Evolutionary conservation across 331 rosid species (phyloP).

Genomic region (Malus hybrid): DNA sequence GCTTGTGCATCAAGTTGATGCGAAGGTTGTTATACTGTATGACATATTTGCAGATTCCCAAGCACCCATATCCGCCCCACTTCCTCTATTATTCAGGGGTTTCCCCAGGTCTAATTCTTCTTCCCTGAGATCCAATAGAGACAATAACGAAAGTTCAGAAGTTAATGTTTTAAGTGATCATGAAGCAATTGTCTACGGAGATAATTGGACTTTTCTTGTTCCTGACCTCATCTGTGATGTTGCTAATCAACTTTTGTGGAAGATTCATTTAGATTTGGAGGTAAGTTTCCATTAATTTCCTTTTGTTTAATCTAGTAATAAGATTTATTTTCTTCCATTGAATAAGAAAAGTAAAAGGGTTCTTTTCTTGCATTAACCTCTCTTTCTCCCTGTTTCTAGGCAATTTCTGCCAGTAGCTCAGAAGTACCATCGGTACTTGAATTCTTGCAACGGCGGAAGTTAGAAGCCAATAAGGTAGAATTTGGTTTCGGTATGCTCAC

Average conservation of each 20-base stretch:
- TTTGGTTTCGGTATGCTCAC: conserved; percentile 6
- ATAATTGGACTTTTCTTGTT: conserved; percentile 76
- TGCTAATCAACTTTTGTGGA: conserved; percentile 67
- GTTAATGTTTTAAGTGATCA: conserved; percentile 31
- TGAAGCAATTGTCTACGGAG: conserved; percentile 58
- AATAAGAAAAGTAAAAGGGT: neutral
- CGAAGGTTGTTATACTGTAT: conserved; percentile 91
- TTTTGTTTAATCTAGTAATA: conserved; percentile 7
- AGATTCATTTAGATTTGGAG: conserved; percentile 82
- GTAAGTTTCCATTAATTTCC: conserved; percentile 25
- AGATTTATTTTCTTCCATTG: neutral
- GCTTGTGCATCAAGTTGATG: conserved; percentile 93
- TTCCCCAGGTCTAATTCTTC: conserved; percentile 50
- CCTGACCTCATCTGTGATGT: conserved; percentile 79
- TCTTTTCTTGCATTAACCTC: neutral
- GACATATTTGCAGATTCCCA: conserved; percentile 81
- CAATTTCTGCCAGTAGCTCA: conserved; percentile 95
- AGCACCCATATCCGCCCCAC: conserved; percentile 98
- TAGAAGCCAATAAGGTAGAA: conserved; percentile 72
- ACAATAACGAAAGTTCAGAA: conserved; percentile 47
- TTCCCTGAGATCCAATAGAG: conserved; percentile 47
- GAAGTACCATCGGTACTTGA: conserved; percentile 87
- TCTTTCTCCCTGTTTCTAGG: conserved; percentile 34
- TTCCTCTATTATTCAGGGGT: conserved; percentile 82
- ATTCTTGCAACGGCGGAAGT: conserved; percentile 90